Percentiles rank a stretch among this genome's conserved stretches.
Conservation (phyloP, 2,329 filamentous ascomycete genomes). For the Botryosphaeria dothidea region DNA sequence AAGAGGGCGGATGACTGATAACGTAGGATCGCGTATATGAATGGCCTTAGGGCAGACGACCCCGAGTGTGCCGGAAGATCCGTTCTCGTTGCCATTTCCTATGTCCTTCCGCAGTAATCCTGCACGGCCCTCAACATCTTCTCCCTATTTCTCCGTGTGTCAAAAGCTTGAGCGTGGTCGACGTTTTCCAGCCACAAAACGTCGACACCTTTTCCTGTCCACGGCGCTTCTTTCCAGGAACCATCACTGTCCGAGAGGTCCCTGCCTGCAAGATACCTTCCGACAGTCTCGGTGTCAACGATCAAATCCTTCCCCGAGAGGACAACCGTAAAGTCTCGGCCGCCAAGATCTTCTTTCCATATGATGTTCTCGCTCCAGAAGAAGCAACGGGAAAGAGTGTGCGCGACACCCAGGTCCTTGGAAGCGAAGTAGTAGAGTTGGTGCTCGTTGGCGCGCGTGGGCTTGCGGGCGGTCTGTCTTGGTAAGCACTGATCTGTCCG, state of each 20-base stretch:
- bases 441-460: constrained; percentile 62
- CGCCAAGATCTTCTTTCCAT: constrained; percentile 65
- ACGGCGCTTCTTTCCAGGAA: constrained; percentile 8
- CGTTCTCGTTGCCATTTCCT: no score
- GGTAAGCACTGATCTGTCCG: constrained; percentile 30
- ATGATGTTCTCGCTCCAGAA: constrained; percentile 72
- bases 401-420: constrained; percentile 66
- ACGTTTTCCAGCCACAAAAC: constrained; percentile 61
- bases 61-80: no score
- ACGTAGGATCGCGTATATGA: not conserved
- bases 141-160: constrained; percentile 29
- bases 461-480: constrained; percentile 24
- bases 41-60: no score
- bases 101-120: constrained; percentile 20
- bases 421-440: constrained; percentile 71
- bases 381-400: constrained; percentile 65
- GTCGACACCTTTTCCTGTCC: constrained; percentile 50
- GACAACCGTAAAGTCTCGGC: constrained; percentile 55
- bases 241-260: constrained; percentile 14
- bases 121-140: constrained; percentile 24
- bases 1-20: not conserved
- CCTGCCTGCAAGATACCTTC: constrained; percentile 55
- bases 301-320: constrained; percentile 65
- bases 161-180: constrained; percentile 66
- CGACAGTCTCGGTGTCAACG: constrained; percentile 61